A percentile compares a stretch with the other conserved stretches of the same genome.
phyloP scores from a whole-genome alignment of 257 asterid genomes.

The Echites panduratus region DNA sequence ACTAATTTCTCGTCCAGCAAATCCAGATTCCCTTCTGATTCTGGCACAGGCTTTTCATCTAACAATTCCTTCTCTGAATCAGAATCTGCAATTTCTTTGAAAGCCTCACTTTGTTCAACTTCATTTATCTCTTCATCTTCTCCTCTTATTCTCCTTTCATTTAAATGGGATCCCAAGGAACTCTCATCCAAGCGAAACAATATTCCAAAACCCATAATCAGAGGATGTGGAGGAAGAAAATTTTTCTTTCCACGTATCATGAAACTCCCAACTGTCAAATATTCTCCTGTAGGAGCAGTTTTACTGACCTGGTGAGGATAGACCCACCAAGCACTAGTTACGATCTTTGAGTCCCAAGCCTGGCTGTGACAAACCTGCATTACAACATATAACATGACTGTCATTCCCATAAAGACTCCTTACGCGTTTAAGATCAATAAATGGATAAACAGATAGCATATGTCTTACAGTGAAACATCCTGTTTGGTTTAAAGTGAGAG shows the following conservation, averaged over 20 bases:
- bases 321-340: constrained; percentile 99
- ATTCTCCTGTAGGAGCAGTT: constrained; percentile 98
- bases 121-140: constrained; percentile 82
- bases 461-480: constrained; percentile 92
- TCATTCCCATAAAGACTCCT: not conserved
- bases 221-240: constrained; percentile 95
- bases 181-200: constrained; percentile 94
- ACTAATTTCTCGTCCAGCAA: constrained; percentile 26
- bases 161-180: constrained; percentile 95
- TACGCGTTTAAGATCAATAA: not conserved
- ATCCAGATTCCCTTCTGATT: constrained; percentile 30
- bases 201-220: constrained; percentile 94
- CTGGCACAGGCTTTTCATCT: constrained; percentile 34
- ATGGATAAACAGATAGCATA: not conserved
- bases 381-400: constrained; percentile 15
- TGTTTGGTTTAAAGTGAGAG: constrained; percentile 92
- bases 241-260: constrained; percentile 98
- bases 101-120: constrained; percentile 47
- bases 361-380: constrained; percentile 94
- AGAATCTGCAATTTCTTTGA: constrained; percentile 58
- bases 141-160: constrained; percentile 95
- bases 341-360: constrained; percentile 98
- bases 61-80: constrained; percentile 60
- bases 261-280: constrained; percentile 98
- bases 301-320: constrained; percentile 95